These are phyloP conservation scores for Candida vartiovaarae DNA, from an alignment of 805 yeast genomes.

Conservation along the genomic window DNA sequence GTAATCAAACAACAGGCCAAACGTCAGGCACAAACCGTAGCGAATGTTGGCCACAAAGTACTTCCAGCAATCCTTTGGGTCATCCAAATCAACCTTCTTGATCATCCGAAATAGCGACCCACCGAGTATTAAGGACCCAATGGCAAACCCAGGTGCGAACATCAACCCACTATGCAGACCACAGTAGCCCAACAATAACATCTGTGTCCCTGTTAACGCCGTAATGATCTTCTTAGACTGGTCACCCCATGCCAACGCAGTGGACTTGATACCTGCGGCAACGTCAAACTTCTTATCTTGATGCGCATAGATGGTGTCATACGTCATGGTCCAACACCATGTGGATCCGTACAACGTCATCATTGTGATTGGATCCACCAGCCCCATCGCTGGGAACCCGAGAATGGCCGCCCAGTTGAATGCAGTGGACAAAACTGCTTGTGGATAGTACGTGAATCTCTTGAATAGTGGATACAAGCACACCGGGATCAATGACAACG, in stretches of 20 bases:
- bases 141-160: slow-evolving; percentile 79
- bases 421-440: slow-evolving; percentile 68
- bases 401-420: slow-evolving; percentile 92
- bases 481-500: slow-evolving; percentile 71
- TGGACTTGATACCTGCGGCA: slow-evolving; percentile 87
- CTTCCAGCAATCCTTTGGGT: slow-evolving; percentile 77
- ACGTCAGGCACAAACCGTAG: slow-evolving; percentile 64
- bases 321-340: slow-evolving; percentile 89
- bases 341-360: slow-evolving; percentile 69
- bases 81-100: slow-evolving; percentile 64
- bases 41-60: slow-evolving; percentile 70
- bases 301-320: slow-evolving; percentile 96
- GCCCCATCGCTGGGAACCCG: slow-evolving; percentile 95
- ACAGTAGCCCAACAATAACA: slow-evolving; percentile 53
- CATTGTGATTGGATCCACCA: slow-evolving; percentile 71
- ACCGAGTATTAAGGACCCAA: slow-evolving; percentile 61
- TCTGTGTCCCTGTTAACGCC: slow-evolving; percentile 60
- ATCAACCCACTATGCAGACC: slow-evolving; percentile 59
- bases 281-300: slow-evolving; percentile 90
- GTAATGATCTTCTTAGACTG: slow-evolving; percentile 64
- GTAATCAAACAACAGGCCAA: slow-evolving; percentile 64
- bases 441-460: slow-evolving; percentile 94
- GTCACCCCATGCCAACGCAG: slow-evolving; percentile 93
- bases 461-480: slow-evolving; percentile 89
- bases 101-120: slow-evolving; percentile 66